A percentile compares a stretch with the other conserved stretches of the same genome.
Conservation (phyloP, 331 rosid genomes). For the Dryas integrifolia region DNA sequence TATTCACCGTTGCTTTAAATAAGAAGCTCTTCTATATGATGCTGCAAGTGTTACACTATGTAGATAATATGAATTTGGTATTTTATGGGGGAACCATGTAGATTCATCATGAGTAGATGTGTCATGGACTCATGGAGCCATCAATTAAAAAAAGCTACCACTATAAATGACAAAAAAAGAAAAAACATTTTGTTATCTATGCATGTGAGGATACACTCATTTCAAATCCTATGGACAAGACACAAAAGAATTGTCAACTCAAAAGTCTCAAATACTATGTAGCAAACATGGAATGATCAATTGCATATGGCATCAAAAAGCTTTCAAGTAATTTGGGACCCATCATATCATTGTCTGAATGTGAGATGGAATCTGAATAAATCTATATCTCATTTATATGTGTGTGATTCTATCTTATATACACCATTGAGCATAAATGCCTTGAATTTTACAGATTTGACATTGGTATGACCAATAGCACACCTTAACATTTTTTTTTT, state of each 20-base stretch:
- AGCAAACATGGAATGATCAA: constrained; percentile 7
- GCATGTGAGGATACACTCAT: constrained; percentile 1
- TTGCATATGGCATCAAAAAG: neutral
- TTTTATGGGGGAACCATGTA: neutral
- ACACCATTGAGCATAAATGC: no score
- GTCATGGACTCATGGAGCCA: neutral
- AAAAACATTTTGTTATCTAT: neutral
- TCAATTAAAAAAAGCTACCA: neutral
- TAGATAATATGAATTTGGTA: no score
- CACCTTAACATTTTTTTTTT: no score
- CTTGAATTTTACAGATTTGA: no score
- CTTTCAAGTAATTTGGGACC: neutral
- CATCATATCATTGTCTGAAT: neutral
- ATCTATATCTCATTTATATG: no score
- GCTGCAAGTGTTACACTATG: no score
- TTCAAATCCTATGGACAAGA: neutral
- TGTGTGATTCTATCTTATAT: no score
- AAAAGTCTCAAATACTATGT: neutral
- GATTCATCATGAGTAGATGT: neutral
- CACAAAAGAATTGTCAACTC: neutral
- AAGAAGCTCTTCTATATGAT: neutral
- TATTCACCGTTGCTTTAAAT: neutral
- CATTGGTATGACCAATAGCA: no score
- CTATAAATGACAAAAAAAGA: neutral
- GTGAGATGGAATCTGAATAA: no score